phyloP scores from a whole-genome alignment of 306 rosid species.

The Pyrus pyrifolia region DNA sequence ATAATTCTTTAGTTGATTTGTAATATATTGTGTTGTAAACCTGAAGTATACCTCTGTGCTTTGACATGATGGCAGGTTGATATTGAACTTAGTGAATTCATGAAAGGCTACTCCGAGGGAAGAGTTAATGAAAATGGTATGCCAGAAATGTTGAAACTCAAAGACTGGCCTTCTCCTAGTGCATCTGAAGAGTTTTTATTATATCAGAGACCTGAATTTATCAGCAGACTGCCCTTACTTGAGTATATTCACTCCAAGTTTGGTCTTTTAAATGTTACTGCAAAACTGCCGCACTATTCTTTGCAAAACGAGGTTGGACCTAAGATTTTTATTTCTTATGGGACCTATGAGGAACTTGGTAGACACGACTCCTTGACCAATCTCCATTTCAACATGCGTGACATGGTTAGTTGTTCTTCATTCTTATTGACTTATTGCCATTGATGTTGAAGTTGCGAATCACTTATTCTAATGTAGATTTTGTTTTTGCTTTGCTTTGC shows the following conservation, averaged over 20 bases:
- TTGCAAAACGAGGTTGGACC: constrained; percentile 97
- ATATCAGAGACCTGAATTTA: constrained; percentile 93
- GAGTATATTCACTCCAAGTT: constrained; percentile 96
- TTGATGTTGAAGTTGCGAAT: background rate
- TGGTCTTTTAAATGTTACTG: constrained; percentile 99
- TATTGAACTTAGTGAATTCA: constrained; percentile 69
- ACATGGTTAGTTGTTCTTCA: constrained; percentile 66
- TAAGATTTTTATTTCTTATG: constrained; percentile 81
- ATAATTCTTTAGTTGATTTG: constrained; percentile 6
- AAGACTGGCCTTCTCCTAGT: constrained; percentile 94
- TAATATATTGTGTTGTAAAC: background rate
- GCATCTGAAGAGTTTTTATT: constrained; percentile 91
- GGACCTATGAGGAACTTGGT: constrained; percentile 61
- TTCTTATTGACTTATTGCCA: constrained; percentile 2
- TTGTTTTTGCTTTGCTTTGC: background rate
- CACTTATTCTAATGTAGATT: background rate
- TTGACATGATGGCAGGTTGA: constrained; percentile 53
- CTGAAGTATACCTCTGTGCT: constrained; percentile 11
- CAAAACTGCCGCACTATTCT: constrained; percentile 97
- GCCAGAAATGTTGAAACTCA: constrained; percentile 78
- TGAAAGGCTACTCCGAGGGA: constrained; percentile 72
- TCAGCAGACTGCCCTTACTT: constrained; percentile 88
- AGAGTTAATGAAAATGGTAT: constrained; percentile 53
- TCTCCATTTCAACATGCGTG: constrained; percentile 88
- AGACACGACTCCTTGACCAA: constrained; percentile 69